Percentiles rank a stretch among this genome's conserved stretches.
Evolutionary conservation across 2,329 filamentous ascomycete genomes (phyloP).

Genomic region (Hysterium pulicare): DNA sequence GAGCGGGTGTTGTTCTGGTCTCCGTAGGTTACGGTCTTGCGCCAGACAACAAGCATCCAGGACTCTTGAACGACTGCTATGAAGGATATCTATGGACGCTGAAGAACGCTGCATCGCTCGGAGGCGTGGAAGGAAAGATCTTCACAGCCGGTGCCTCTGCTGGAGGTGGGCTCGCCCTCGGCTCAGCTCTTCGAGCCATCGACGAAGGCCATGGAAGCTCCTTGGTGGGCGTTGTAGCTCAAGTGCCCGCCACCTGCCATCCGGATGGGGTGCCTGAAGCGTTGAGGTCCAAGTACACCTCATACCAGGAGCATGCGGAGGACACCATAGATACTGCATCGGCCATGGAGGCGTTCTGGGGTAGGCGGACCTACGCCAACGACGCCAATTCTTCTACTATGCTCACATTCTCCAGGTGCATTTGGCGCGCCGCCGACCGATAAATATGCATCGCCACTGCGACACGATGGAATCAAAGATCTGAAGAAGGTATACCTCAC

Average conservation of each 20-base stretch:
- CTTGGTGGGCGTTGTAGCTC: slow-evolving; percentile 38
- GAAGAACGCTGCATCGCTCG: slow-evolving; percentile 19
- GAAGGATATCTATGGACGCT: slow-evolving; percentile 32
- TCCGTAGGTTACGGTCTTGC: slow-evolving; percentile 36
- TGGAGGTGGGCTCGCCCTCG: slow-evolving; percentile 38
- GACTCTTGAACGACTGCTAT: slow-evolving; percentile 34
- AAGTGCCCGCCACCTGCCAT: slow-evolving; percentile 38
- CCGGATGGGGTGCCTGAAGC: slow-evolving; percentile 35
- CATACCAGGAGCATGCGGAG: slow-evolving; percentile 36
- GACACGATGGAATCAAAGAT: slow-evolving; percentile 26
- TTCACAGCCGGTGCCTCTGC: slow-evolving; percentile 39
- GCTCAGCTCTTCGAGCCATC: slow-evolving; percentile 35
- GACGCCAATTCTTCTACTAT: slow-evolving; percentile 17
- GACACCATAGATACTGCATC: slow-evolving; percentile 34
- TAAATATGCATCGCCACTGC: slow-evolving; percentile 29
- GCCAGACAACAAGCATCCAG: slow-evolving; percentile 31
- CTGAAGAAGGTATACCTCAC: slow-evolving; percentile 32
- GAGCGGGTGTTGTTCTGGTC: slow-evolving; percentile 28
- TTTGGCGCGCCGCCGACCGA: slow-evolving; percentile 30
- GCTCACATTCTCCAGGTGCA: slow-evolving; percentile 24
- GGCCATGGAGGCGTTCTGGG: slow-evolving; percentile 36
- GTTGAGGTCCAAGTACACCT: slow-evolving; percentile 32
- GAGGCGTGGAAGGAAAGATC: slow-evolving; percentile 25
- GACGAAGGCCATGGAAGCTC: slow-evolving; percentile 32
- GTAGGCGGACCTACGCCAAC: slow-evolving; percentile 17